Evolutionary conservation across 257 asterid species (phyloP).

Genomic region (Solanum ahanhuiri): DNA sequence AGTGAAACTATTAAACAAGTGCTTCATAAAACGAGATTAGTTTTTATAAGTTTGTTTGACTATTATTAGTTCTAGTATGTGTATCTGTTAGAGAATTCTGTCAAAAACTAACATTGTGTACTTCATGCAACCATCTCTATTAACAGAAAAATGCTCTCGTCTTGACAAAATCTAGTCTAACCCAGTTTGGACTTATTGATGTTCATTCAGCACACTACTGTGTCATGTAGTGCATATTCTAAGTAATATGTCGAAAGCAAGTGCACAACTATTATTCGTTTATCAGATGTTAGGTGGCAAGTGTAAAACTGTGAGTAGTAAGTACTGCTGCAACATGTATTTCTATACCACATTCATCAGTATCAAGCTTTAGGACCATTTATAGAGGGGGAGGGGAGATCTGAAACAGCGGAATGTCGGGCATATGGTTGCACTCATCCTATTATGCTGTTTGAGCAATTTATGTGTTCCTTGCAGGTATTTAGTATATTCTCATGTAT

Average conservation of each 20-base stretch:
- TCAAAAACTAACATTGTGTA: neutral
- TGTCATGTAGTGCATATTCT: neutral
- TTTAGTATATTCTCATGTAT: conserved; percentile 42
- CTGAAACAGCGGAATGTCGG: neutral
- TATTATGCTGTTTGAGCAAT: neutral
- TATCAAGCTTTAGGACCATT: neutral
- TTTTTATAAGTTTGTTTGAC: neutral
- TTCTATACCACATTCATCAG: neutral
- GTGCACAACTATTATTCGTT: neutral
- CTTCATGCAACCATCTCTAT: neutral
- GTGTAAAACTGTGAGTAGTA: neutral
- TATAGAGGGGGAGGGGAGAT: neutral
- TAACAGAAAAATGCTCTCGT: neutral
- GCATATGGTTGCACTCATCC: neutral
- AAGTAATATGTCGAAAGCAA: neutral
- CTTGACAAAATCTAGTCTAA: neutral
- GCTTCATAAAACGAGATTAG: neutral
- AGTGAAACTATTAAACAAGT: neutral
- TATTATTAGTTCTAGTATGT: neutral
- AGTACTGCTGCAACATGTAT: neutral
- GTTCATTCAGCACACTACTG: neutral
- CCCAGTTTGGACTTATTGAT: neutral
- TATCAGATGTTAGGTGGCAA: neutral
- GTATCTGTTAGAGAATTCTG: neutral
- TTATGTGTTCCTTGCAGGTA: neutral